Percentiles rank a stretch among this genome's conserved stretches.
Evolutionary conservation across 2,329 filamentous ascomycete species (phyloP).

Genomic region (Diaporthe sp.): DNA sequence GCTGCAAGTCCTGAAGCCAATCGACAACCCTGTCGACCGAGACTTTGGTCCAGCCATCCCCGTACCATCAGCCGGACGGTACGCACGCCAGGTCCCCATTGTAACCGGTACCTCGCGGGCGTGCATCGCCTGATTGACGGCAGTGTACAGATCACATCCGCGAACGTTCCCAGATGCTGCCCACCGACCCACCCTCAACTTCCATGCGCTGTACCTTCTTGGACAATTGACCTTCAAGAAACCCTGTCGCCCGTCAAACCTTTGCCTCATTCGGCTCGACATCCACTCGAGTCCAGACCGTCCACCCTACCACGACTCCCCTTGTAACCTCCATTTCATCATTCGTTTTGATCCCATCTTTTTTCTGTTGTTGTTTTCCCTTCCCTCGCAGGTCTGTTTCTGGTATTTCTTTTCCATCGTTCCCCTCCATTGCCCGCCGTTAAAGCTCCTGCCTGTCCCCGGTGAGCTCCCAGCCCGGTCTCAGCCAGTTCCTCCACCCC

Average conservation of each 20-base stretch:
- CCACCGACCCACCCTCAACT: slow-evolving; percentile 34
- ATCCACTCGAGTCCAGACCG: slow-evolving; percentile 34
- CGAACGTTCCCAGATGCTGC: slow-evolving; percentile 33
- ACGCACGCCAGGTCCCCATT: neutral
- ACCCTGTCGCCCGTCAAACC: slow-evolving; percentile 32
- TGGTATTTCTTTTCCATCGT: slow-evolving; percentile 21
- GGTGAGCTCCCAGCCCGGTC: slow-evolving; percentile 33
- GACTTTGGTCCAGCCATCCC: slow-evolving; percentile 24
- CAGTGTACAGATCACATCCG: slow-evolving; percentile 36
- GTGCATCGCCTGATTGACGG: slow-evolving; percentile 34
- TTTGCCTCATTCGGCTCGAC: slow-evolving; percentile 33
- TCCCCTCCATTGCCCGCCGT: neutral
- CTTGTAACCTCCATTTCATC: slow-evolving; percentile 35
- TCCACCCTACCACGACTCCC: slow-evolving; percentile 29
- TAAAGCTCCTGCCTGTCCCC: slow-evolving; percentile 30
- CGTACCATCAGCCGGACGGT: slow-evolving; percentile 8
- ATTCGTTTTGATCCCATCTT: slow-evolving; percentile 37
- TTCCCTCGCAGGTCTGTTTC: slow-evolving; percentile 26
- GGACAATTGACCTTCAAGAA: slow-evolving; percentile 32
- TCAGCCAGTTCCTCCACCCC: slow-evolving; percentile 32
- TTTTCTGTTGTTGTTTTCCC: slow-evolving; percentile 29
- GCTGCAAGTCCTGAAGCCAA: slow-evolving; percentile 26
- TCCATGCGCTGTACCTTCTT: slow-evolving; percentile 34
- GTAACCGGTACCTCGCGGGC: slow-evolving; percentile 24
- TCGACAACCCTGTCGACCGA: slow-evolving; percentile 27